These are phyloP conservation scores for Telfairia occidentalis DNA, from an alignment of 331 rosid species.

Conservation along the genomic window DNA sequence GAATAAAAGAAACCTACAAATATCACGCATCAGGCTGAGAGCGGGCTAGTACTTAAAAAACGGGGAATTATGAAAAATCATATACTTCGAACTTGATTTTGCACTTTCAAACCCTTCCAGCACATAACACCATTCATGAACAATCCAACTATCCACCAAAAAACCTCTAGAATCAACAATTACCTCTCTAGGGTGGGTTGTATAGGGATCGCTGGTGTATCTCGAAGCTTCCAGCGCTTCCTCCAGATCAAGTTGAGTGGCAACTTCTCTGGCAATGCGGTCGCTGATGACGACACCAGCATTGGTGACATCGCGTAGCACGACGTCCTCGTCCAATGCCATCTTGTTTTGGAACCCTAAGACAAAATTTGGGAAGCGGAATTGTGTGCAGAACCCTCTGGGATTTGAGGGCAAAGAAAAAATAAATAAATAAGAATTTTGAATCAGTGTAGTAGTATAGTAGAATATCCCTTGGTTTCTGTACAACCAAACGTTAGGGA, in stretches of 20 bases:
- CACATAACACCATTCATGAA: not conserved
- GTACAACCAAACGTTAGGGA: not conserved
- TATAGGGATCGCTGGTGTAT: constrained; percentile 78
- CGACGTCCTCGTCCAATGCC: constrained; percentile 79
- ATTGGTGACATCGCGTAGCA: constrained; percentile 67
- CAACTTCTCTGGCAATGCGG: constrained; percentile 76
- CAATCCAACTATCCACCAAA: not conserved
- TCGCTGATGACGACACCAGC: constrained; percentile 74
- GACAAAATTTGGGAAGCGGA: not conserved
- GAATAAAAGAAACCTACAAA: not conserved
- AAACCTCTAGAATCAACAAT: not conserved
- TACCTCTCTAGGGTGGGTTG: constrained; percentile 87
- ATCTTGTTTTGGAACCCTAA: constrained; percentile 27
- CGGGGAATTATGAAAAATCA: not conserved
- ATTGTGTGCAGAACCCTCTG: not conserved
- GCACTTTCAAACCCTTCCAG: not conserved
- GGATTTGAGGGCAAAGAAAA: not conserved
- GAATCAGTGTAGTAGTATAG: not conserved
- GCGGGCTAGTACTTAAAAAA: not conserved
- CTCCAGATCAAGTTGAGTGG: constrained; percentile 87
- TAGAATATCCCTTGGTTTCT: constrained; percentile 8
- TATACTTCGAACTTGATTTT: not conserved
- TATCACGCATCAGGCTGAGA: not conserved
- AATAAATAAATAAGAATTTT: not conserved
- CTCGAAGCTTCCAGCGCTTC: constrained; percentile 88